phyloP scores from a whole-genome alignment of 2,329 filamentous ascomycete genomes.

The Seiridium cupressi region DNA sequence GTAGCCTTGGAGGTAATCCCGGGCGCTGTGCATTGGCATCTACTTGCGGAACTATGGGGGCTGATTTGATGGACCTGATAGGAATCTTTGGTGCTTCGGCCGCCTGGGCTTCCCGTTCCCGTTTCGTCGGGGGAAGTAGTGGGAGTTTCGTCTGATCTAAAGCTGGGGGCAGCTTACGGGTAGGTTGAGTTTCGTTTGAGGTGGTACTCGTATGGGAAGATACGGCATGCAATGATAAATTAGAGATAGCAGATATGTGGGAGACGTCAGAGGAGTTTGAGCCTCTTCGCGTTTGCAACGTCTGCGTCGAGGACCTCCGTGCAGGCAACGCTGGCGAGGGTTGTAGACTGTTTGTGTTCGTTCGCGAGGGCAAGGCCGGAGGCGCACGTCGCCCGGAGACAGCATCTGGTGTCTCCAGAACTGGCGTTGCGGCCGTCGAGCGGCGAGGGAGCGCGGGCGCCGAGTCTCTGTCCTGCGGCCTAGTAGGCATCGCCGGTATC shows the following conservation, averaged over 20 bases:
- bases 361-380: conserved; percentile 36
- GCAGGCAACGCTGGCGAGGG: conserved; percentile 49
- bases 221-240: conserved; percentile 44
- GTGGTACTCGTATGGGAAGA: conserved; percentile 48
- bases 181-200: conserved; percentile 37
- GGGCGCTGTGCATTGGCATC: conserved; percentile 33
- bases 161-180: conserved; percentile 50
- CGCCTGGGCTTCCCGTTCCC: conserved; percentile 49
- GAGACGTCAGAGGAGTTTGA: conserved; percentile 60
- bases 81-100: conserved; percentile 26
- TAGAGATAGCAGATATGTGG: conserved; percentile 51
- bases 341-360: conserved; percentile 35
- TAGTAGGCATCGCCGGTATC: conserved; percentile 37
- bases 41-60: conserved; percentile 31
- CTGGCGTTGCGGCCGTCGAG: conserved; percentile 29
- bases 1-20: conserved; percentile 47
- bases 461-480: conserved; percentile 31
- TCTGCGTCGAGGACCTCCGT: conserved; percentile 45
- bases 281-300: conserved; percentile 43
- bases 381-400: conserved; percentile 25
- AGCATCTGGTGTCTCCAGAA: conserved; percentile 21
- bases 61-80: conserved; percentile 34
- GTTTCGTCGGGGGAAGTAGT: conserved; percentile 52
- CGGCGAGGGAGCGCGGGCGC: conserved; percentile 34
- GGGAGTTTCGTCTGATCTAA: conserved; percentile 57